phyloP scores from a whole-genome alignment of 139 green algal species.

The Closterium sp. region DNA sequence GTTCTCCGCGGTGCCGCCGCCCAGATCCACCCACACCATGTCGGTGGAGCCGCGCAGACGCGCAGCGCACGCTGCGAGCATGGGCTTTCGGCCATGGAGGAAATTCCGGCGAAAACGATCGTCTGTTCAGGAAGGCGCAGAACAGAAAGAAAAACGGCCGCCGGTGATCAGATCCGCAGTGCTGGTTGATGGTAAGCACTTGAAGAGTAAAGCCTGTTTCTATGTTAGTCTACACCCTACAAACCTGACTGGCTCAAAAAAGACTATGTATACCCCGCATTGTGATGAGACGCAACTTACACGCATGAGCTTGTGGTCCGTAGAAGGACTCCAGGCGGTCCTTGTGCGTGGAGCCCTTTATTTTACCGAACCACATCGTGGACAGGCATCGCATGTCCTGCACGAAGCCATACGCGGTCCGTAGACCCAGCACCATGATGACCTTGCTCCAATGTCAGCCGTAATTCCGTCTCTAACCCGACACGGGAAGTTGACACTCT shows the following conservation, averaged over 20 bases:
- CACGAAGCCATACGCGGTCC: conserved; percentile 2
- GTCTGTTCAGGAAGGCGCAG: conserved; percentile 50
- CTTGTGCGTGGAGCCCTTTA: conserved; percentile 47
- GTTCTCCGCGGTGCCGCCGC: conserved; percentile 92
- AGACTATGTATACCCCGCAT: not conserved
- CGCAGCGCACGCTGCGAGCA: conserved; percentile 88
- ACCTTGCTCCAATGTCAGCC: not conserved
- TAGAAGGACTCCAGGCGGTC: conserved; percentile 52
- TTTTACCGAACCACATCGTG: conserved; percentile 49
- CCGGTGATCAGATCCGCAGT: not conserved
- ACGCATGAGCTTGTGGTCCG: conserved; percentile 49
- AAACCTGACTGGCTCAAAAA: not conserved
- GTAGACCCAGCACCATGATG: conserved; percentile 33
- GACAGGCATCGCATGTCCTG: conserved; percentile 48
- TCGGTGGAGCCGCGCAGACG: conserved; percentile 60
- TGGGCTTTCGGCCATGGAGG: conserved; percentile 85
- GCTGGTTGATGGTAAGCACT: not conserved
- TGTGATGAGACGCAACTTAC: not conserved
- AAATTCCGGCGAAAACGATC: conserved; percentile 92
- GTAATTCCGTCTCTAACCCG: not conserved
- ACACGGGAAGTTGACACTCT: not conserved
- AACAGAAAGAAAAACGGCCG: not conserved
- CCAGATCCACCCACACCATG: conserved; percentile 91
- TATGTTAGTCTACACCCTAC: not conserved
- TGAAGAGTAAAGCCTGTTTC: not conserved